Evolutionary conservation across 805 yeast species (phyloP).

Genomic region (Saccharomycopsis vini): DNA sequence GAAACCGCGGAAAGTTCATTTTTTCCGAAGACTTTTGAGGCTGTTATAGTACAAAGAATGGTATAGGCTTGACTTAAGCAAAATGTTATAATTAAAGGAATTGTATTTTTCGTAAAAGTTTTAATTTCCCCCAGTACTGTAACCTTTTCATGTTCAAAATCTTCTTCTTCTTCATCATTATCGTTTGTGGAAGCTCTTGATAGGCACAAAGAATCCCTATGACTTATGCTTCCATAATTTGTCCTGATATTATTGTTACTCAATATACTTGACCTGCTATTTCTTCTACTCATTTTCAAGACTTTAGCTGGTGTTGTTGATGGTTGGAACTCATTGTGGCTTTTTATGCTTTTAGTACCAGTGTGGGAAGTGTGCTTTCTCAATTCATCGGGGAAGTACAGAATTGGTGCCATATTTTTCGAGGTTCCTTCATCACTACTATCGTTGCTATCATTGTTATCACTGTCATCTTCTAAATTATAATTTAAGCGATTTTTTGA

Average conservation of each 20-base stretch:
- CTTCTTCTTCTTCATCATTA: constrained; percentile 17
- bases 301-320: neutral
- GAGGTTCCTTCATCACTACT: neutral
- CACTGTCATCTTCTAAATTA: neutral
- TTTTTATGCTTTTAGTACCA: too few relatives aligned
- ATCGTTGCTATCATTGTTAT: neutral
- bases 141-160: constrained; percentile 27
- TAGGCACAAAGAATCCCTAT: too few relatives aligned
- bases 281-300: constrained; percentile 4
- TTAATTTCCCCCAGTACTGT: constrained; percentile 30
- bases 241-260: neutral
- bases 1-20: constrained; percentile 77
- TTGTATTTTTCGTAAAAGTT: constrained; percentile 30
- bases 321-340: too few relatives aligned
- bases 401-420: neutral
- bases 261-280: constrained; percentile 11
- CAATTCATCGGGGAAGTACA: constrained; percentile 2
- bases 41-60: constrained; percentile 71
- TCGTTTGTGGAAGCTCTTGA: too few relatives aligned
- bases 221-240: constrained; percentile 10
- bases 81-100: constrained; percentile 47
- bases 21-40: constrained; percentile 70
- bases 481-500: neutral
- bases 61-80: constrained; percentile 63
- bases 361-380: too few relatives aligned